Evolutionary conservation across 78 protist genomes (phyloP).

Genomic region (Emiliania huxleyi): DNA sequence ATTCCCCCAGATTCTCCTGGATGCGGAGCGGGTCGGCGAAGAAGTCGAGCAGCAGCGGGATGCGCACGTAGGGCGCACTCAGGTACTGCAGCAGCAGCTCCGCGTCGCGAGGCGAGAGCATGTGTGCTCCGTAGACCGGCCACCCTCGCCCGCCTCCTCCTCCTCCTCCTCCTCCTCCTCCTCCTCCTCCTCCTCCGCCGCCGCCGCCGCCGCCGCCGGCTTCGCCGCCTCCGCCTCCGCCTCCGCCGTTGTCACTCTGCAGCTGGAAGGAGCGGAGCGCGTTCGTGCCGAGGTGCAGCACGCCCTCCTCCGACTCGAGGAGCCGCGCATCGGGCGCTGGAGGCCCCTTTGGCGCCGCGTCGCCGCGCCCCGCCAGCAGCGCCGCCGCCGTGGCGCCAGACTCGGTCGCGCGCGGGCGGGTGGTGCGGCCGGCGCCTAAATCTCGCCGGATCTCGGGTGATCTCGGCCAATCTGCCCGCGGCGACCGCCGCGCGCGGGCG

Average conservation of each 20-base stretch:
- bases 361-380: too few relatives aligned
- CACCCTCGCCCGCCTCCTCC: background rate
- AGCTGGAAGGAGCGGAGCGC: constrained; percentile 31
- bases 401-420: too few relatives aligned
- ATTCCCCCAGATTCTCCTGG: too few relatives aligned
- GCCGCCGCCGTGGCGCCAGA: too few relatives aligned
- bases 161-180: constrained; percentile 28
- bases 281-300: constrained; percentile 24
- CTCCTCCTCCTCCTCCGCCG: background rate
- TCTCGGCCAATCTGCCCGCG: too few relatives aligned
- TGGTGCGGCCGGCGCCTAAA: too few relatives aligned
- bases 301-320: constrained; percentile 48
- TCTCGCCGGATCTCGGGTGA: too few relatives aligned
- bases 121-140: constrained; percentile 6
- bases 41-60: constrained; percentile 73
- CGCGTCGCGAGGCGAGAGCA: constrained; percentile 47
- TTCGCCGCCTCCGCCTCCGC: too few relatives aligned
- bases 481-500: too few relatives aligned
- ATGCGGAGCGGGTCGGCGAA: constrained; percentile 57
- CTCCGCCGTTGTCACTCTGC: too few relatives aligned
- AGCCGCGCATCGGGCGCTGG: too few relatives aligned
- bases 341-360: too few relatives aligned
- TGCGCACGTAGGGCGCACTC: constrained; percentile 59
- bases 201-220: constrained; percentile 18
- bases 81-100: constrained; percentile 53